Evolutionary conservation across 345 rosid genomes (phyloP).

Genomic region (Hibiscus syriacus): DNA sequence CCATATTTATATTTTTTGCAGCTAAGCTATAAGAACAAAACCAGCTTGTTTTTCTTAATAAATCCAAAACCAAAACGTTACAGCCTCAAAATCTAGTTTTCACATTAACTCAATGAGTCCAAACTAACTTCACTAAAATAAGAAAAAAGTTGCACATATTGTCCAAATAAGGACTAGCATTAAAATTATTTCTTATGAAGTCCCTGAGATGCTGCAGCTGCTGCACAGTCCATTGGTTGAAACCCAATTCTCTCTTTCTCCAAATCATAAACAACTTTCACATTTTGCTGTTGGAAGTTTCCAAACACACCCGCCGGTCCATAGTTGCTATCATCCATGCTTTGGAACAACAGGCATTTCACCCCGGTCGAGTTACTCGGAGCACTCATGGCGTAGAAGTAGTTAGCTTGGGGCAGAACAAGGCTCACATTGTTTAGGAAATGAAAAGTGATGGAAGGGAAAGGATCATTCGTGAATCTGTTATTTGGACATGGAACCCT

Average conservation of each 20-base stretch:
- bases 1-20: constrained; percentile 1
- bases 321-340: constrained; percentile 59
- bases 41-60: constrained; percentile 9
- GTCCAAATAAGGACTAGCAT: constrained; percentile 14
- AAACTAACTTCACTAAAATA: constrained; percentile 5
- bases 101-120: background rate
- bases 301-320: constrained; percentile 82
- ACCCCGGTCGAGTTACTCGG: constrained; percentile 56
- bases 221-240: constrained; percentile 70
- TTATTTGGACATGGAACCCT: constrained; percentile 57
- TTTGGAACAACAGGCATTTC: constrained; percentile 59
- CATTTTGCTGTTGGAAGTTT: constrained; percentile 82
- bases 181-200: constrained; percentile 30
- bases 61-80: constrained; percentile 4
- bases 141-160: background rate
- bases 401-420: constrained; percentile 46
- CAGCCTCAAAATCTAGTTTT: constrained; percentile 8
- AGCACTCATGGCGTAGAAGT: constrained; percentile 65
- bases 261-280: constrained; percentile 73
- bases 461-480: constrained; percentile 15
- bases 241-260: constrained; percentile 70
- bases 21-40: constrained; percentile 10
- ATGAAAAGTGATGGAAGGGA: constrained; percentile 62
- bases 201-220: constrained; percentile 42
- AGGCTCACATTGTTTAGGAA: constrained; percentile 69